Evolutionary conservation across 495 filamentous ascomycete genomes (phyloP), one percentile per base, ranked within the genome.

Genomic region (Xylaria venustula): DNA sequence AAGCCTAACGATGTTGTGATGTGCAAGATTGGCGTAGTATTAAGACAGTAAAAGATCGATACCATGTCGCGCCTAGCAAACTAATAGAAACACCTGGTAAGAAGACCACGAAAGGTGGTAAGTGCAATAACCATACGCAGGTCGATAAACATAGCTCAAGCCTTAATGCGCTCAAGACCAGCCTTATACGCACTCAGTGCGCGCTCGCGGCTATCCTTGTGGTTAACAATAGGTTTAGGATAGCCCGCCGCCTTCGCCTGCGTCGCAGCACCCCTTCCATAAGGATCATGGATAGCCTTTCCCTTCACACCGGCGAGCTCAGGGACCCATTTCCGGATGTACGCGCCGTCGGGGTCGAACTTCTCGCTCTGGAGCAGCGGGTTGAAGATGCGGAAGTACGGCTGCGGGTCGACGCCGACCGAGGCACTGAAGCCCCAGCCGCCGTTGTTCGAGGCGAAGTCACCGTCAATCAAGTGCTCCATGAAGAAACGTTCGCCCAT

Each of bases 311-410:
- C 83, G 28, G 69, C 76, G 60, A 97, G 72, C 77, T 92, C 88
- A 23, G 79, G 80, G 12, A 91, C 77, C 90, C 89, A 92, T 63
- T 81, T 84, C 37, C 85, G 76, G 62, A 92, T 91, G 68, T 89
- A 91, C 51, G 81, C 79, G 0, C 88, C 89, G 0, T 82, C 76
- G 0, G 79, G 70, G 70, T 92, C 89, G 69, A 89, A 96, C 75
- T 87, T 92, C 80, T 93, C 90, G 67, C 89, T 90, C 77, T 97
- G 93, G 58, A 91, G 74, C 19, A 88, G 64, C 5, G 93, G 93
- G 69, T 96, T 97, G 72, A 97, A 96, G 60, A 97, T 89, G 2
- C 91, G 82, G 64, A 97, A 96, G 66, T 93, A 96, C 0, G 92
- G 92, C 75, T 96, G 92, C 1, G 93, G 91, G 71, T 97, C 92